Evolutionary conservation across 2,329 filamentous ascomycete genomes (phyloP).

Genomic region (Ceratocystis cacaofunesta): DNA sequence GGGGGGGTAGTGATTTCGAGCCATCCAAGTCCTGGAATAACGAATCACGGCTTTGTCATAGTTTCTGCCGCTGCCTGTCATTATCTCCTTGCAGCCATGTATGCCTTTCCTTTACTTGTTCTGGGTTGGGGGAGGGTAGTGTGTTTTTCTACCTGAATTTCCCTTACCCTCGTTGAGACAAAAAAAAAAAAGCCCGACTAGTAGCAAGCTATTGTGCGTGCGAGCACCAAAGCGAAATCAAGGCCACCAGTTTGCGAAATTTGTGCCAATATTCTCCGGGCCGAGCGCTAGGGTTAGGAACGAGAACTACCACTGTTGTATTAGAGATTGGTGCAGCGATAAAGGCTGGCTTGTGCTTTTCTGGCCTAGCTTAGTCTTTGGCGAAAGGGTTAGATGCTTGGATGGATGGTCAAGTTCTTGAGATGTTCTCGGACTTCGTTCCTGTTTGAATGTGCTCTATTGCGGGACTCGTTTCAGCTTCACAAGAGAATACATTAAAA

Average conservation of each 20-base stretch:
- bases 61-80: too few relatives aligned
- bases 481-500: background rate
- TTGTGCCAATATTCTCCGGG: slow-evolving; percentile 2
- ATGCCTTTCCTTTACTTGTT: too few relatives aligned
- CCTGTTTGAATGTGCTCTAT: background rate
- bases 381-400: background rate
- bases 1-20: background rate
- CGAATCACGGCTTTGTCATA: too few relatives aligned
- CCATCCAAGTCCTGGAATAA: too few relatives aligned
- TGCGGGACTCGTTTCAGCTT: background rate
- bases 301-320: background rate
- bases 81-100: too few relatives aligned
- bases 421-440: background rate
- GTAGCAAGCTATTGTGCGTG: slow-evolving; percentile 7
- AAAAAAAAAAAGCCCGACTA: background rate
- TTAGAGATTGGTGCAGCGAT: background rate
- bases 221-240: slow-evolving; percentile 1
- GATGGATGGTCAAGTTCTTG: background rate
- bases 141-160: background rate
- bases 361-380: background rate
- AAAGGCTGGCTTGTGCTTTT: background rate
- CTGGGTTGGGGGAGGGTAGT: too few relatives aligned
- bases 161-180: background rate
- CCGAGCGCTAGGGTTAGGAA: background rate
- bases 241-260: background rate